Conservation (phyloP, 805 yeast genomes). For the Saccharomyces jurei region DNA sequence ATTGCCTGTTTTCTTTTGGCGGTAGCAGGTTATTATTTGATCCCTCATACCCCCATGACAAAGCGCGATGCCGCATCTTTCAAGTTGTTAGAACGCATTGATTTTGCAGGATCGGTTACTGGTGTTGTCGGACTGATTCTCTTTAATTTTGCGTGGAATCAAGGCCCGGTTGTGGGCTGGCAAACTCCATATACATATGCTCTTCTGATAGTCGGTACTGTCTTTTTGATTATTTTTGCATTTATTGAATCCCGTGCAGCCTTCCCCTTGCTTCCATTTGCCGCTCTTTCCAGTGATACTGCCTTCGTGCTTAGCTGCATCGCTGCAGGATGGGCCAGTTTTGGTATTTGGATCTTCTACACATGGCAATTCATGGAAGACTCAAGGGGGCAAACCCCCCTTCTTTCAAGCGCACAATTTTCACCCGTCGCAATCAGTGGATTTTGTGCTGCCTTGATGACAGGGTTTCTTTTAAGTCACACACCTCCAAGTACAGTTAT, state of each 20-base stretch:
- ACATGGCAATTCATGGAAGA: conserved; percentile 39
- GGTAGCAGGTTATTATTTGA: conserved; percentile 28
- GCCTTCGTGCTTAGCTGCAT: conserved; percentile 41
- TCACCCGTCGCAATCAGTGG: conserved; percentile 43
- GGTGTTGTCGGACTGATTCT: conserved; percentile 50
- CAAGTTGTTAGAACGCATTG: conserved; percentile 22
- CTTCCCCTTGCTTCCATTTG: conserved; percentile 44
- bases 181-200: conserved; percentile 41
- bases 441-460: conserved; percentile 40
- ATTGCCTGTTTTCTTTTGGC: conserved; percentile 34
- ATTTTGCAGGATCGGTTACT: conserved; percentile 38
- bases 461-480: conserved; percentile 36
- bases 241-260: conserved; percentile 36
- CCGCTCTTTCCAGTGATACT: conserved; percentile 36
- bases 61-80: background rate
- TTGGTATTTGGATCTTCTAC: conserved; percentile 58
- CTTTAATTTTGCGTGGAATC: conserved; percentile 56
- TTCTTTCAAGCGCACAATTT: conserved; percentile 36
- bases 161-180: conserved; percentile 64
- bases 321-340: conserved; percentile 57
- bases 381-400: conserved; percentile 36
- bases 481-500: conserved; percentile 40
- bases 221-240: conserved; percentile 35
- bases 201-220: conserved; percentile 40
- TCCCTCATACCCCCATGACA: conserved; percentile 28